Evolutionary conservation across 306 rosid species (phyloP).

Genomic region (Lithocarpus polystachyus): DNA sequence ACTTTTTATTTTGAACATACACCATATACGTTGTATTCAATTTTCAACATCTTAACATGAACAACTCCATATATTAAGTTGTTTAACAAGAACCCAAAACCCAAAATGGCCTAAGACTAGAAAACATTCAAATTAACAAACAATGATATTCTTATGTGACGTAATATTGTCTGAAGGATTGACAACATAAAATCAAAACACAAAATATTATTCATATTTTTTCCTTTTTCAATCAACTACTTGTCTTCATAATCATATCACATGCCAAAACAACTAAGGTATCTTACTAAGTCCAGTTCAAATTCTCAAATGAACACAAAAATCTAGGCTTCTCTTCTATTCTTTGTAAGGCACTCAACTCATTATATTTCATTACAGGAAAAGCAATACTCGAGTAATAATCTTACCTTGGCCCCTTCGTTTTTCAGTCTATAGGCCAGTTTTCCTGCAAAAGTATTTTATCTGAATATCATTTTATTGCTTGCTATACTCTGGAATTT

Average conservation of each 20-base stretch:
- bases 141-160: not conserved
- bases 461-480: slow-evolving; percentile 30
- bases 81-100: not conserved
- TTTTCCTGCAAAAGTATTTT: slow-evolving; percentile 64
- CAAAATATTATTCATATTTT: not conserved
- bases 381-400: slow-evolving; percentile 18
- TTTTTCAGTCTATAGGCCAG: slow-evolving; percentile 87
- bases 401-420: slow-evolving; percentile 85
- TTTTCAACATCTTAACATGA: not conserved
- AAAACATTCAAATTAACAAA: not conserved
- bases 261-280: not conserved
- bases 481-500: not conserved
- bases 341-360: not conserved
- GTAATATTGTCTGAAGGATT: not conserved
- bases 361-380: not conserved
- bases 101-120: not conserved
- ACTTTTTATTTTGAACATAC: not conserved
- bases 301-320: not conserved
- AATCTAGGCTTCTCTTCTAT: not conserved
- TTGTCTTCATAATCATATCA: not conserved
- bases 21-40: not conserved
- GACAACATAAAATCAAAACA: not conserved
- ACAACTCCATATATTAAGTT: not conserved
- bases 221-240: not conserved
- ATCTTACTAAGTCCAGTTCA: not conserved